These are phyloP conservation scores for Rhizopus stolonifer DNA, from an alignment of 371 early-diverging fungal species.

Conservation along the genomic window DNA sequence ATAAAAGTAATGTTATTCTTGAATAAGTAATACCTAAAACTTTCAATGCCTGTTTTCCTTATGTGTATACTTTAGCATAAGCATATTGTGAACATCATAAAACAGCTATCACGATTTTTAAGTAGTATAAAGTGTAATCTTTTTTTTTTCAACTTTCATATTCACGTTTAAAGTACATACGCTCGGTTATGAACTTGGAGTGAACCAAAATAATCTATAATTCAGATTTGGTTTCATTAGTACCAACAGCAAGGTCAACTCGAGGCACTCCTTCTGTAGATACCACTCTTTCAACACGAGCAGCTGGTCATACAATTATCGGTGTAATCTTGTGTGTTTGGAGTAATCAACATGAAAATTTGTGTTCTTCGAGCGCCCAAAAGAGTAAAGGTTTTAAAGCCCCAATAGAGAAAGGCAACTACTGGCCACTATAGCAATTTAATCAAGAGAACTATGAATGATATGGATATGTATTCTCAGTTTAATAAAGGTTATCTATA, in stretches of 20 bases:
- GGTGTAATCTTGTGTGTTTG: constrained; percentile 2
- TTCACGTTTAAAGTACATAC: too few relatives aligned
- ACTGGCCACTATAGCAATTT: constrained; percentile 22
- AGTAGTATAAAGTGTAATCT: too few relatives aligned
- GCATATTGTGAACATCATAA: too few relatives aligned
- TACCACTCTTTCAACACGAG: constrained; percentile 2
- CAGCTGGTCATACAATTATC: constrained; percentile 5
- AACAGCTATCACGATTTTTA: too few relatives aligned
- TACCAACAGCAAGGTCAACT: not conserved
- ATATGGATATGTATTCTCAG: constrained; percentile 7
- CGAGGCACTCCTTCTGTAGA: not conserved
- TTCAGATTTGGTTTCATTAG: too few relatives aligned
- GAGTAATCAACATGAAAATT: constrained; percentile 3
- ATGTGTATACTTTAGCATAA: too few relatives aligned
- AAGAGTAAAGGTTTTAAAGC: constrained; percentile 6
- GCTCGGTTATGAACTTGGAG: too few relatives aligned
- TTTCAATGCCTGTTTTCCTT: too few relatives aligned
- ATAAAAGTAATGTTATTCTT: too few relatives aligned
- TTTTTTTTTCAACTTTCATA: too few relatives aligned
- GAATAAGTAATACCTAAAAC: too few relatives aligned
- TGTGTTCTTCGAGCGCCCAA: constrained; percentile 9
- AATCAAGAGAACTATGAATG: constrained; percentile 7
- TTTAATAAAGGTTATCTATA: constrained; percentile 5
- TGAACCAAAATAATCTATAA: too few relatives aligned
- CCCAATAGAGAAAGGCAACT: constrained; percentile 11